Evolutionary conservation across 257 asterid genomes (phyloP).

Genomic region (Scutellaria minor): DNA sequence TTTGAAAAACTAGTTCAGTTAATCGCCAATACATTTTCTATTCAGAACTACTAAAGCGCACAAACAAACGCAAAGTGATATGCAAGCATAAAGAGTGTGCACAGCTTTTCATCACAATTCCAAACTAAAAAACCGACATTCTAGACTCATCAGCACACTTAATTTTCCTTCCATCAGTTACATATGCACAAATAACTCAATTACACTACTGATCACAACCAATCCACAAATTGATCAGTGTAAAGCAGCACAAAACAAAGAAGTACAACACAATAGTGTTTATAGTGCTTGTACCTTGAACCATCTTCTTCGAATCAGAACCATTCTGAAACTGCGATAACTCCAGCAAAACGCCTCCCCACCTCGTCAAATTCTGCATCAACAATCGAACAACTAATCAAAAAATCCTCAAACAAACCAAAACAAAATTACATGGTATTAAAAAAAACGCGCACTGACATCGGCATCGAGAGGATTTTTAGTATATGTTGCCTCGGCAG

Average conservation of each 20-base stretch:
- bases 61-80: neutral
- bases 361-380: constrained; percentile 81
- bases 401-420: neutral
- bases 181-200: neutral
- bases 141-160: neutral
- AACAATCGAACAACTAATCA: constrained; percentile 16
- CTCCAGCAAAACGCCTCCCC: constrained; percentile 92
- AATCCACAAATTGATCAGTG: neutral
- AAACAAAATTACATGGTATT: neutral
- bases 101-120: neutral
- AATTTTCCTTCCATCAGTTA: neutral
- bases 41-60: neutral
- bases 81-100: neutral
- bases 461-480: constrained; percentile 82
- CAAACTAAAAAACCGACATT: neutral
- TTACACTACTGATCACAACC: neutral
- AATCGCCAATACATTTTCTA: neutral
- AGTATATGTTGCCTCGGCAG: constrained; percentile 70
- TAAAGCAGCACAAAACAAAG: neutral
- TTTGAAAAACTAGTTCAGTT: neutral
- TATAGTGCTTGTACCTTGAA: constrained; percentile 52
- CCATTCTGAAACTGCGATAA: constrained; percentile 83
- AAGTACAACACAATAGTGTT: neutral
- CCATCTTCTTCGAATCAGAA: constrained; percentile 75
- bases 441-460: constrained; percentile 40